Percentiles rank a stretch among this genome's conserved stretches.
Evolutionary conservation across 345 rosid genomes (phyloP).

Genomic region (Arabidopsis suecica): DNA sequence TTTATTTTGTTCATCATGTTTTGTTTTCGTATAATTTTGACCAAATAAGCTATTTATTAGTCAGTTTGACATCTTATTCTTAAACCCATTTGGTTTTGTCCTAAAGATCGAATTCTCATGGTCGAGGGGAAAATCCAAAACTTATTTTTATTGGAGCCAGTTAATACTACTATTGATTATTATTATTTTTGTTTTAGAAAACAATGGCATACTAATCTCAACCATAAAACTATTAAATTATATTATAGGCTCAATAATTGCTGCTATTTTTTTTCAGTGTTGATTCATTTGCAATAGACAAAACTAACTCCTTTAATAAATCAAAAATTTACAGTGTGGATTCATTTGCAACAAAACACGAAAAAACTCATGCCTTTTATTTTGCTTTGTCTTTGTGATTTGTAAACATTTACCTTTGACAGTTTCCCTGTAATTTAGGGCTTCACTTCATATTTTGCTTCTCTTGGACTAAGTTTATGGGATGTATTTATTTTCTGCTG

Average conservation of each 20-base stretch:
- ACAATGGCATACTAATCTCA: not conserved
- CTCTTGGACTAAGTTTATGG: too few relatives aligned
- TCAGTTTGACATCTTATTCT: not conserved
- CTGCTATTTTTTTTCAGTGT: not conserved
- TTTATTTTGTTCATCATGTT: conserved; percentile 5
- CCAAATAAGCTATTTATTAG: not conserved
- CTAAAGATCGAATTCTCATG: not conserved
- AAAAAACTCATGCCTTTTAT: too few relatives aligned
- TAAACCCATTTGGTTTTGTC: not conserved
- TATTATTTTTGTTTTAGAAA: not conserved
- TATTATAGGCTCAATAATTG: not conserved
- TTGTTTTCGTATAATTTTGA: not conserved
- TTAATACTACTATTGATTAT: not conserved
- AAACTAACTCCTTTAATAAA: too few relatives aligned
- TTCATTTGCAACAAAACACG: too few relatives aligned
- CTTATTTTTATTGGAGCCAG: not conserved
- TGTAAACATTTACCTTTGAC: too few relatives aligned
- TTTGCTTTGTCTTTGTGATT: too few relatives aligned
- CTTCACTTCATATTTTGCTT: too few relatives aligned
- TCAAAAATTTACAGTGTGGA: too few relatives aligned
- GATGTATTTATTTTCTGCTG: too few relatives aligned
- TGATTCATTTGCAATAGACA: too few relatives aligned
- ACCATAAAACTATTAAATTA: not conserved
- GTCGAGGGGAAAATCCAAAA: not conserved
- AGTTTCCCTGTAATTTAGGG: too few relatives aligned